These are phyloP conservation scores for Lavandula angustifolia DNA, from an alignment of 257 asterid genomes.

Conservation along the genomic window DNA sequence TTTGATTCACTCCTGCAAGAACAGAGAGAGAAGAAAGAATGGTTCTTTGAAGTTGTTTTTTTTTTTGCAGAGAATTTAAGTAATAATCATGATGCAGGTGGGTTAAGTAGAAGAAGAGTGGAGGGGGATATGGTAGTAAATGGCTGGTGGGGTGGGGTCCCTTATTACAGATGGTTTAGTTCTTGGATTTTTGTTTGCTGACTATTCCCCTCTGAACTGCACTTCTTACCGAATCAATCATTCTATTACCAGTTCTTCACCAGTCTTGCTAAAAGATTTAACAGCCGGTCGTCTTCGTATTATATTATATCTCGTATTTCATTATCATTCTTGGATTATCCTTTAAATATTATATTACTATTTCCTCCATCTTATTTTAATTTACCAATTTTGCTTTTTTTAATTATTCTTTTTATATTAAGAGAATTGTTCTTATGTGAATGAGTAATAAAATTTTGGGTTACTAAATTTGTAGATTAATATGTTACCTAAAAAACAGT, in stretches of 20 bases:
- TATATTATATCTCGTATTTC: too few relatives aligned
- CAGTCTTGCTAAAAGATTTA: background rate
- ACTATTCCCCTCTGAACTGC: background rate
- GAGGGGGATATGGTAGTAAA: slow-evolving; percentile 3
- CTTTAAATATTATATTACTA: too few relatives aligned
- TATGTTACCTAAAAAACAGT: too few relatives aligned
- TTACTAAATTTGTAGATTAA: too few relatives aligned
- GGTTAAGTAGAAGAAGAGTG: slow-evolving; percentile 26
- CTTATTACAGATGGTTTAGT: slow-evolving; percentile 31
- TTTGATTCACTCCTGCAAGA: background rate
- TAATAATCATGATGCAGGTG: slow-evolving; percentile 24
- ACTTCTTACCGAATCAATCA: slow-evolving; percentile 7
- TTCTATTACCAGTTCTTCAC: slow-evolving; percentile 1
- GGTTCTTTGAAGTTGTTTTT: background rate
- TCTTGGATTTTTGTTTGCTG: slow-evolving; percentile 24
- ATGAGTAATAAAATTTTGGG: too few relatives aligned
- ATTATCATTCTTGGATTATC: too few relatives aligned
- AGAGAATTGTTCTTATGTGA: too few relatives aligned
- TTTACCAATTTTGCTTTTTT: too few relatives aligned
- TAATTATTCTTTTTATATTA: too few relatives aligned
- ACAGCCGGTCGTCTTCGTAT: too few relatives aligned
- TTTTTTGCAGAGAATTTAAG: slow-evolving; percentile 35
- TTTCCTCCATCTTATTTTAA: too few relatives aligned
- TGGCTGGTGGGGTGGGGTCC: slow-evolving; percentile 35
- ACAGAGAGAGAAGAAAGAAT: background rate